phyloP scores from a whole-genome alignment of 805 yeast species.

The Saccharomyces paradoxus region DNA sequence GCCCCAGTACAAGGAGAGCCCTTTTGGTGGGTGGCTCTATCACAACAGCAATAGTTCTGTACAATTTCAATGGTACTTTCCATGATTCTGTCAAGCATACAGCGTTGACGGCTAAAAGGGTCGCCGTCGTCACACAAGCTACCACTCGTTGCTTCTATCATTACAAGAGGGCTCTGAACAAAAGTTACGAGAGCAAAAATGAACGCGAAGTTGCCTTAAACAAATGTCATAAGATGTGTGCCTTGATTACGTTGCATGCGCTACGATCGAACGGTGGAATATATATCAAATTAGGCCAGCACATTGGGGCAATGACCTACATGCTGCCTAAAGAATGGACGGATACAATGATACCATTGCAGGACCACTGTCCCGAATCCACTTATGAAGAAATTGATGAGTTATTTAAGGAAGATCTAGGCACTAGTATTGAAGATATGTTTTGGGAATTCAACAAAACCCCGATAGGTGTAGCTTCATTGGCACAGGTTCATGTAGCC shows the following conservation, averaged over 20 bases:
- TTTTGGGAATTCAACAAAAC: slow-evolving; percentile 57
- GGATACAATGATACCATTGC: slow-evolving; percentile 83
- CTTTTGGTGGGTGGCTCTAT: background rate
- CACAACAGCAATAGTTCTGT: slow-evolving; percentile 13
- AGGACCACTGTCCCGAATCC: slow-evolving; percentile 82
- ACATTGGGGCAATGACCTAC: slow-evolving; percentile 85
- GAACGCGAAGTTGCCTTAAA: slow-evolving; percentile 46
- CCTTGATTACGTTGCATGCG: slow-evolving; percentile 68
- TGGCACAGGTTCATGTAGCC: slow-evolving; percentile 93
- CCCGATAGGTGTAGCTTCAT: slow-evolving; percentile 92
- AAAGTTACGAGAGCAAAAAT: slow-evolving; percentile 36
- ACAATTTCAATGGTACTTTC: slow-evolving; percentile 22
- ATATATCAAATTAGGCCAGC: slow-evolving; percentile 92
- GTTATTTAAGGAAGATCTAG: slow-evolving; percentile 65
- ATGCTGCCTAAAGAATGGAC: slow-evolving; percentile 93
- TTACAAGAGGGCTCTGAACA: slow-evolving; percentile 51
- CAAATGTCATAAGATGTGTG: slow-evolving; percentile 67
- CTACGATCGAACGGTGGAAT: slow-evolving; percentile 84
- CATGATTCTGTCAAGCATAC: slow-evolving; percentile 20
- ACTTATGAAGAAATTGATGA: slow-evolving; percentile 57
- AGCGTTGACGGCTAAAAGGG: slow-evolving; percentile 38
- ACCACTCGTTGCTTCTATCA: slow-evolving; percentile 63
- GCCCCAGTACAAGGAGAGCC: background rate
- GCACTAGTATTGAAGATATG: slow-evolving; percentile 47
- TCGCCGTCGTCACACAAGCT: slow-evolving; percentile 58